These are phyloP conservation scores for Aspergillus baeticus DNA, from an alignment of 495 filamentous ascomycete genomes.

Conservation along the genomic window DNA sequence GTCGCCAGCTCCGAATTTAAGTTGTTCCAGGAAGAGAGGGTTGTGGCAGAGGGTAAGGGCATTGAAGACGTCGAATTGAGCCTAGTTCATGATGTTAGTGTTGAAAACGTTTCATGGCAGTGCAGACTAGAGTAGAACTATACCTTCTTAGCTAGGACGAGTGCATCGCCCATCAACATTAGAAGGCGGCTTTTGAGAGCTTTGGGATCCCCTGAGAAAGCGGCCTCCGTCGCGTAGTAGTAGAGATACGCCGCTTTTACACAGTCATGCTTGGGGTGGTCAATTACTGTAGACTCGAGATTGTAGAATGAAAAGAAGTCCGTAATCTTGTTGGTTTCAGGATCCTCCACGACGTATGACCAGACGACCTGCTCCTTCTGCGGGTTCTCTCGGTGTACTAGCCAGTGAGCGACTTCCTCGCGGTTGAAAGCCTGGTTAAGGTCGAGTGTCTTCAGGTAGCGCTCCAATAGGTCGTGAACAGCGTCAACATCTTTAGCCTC, in stretches of 20 bases:
- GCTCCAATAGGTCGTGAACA: slow-evolving; percentile 69
- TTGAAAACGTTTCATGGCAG: not conserved
- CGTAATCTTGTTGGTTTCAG: slow-evolving; percentile 74
- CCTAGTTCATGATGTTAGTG: slow-evolving; percentile 32
- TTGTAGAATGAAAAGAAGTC: slow-evolving; percentile 97
- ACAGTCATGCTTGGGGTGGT: slow-evolving; percentile 68
- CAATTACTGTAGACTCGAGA: slow-evolving; percentile 89
- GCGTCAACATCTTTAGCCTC: slow-evolving; percentile 75
- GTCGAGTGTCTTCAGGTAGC: slow-evolving; percentile 77
- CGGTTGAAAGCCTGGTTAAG: slow-evolving; percentile 78
- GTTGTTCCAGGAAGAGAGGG: slow-evolving; percentile 82
- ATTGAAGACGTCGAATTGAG: slow-evolving; percentile 94
- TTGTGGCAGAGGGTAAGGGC: slow-evolving; percentile 92
- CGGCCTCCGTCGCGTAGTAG: slow-evolving; percentile 89
- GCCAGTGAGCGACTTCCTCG: slow-evolving; percentile 85
- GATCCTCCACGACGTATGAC: slow-evolving; percentile 85
- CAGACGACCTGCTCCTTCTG: slow-evolving; percentile 80
- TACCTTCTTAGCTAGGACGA: slow-evolving; percentile 83
- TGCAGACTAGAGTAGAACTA: not conserved
- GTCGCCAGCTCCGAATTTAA: slow-evolving; percentile 92
- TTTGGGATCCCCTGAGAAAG: slow-evolving; percentile 57
- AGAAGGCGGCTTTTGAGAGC: slow-evolving; percentile 72
- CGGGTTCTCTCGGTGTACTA: slow-evolving; percentile 61
- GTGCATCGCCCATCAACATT: slow-evolving; percentile 73
- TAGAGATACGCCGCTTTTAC: slow-evolving; percentile 91